A percentile compares a stretch with the other conserved stretches of the same genome.
Conservation (phyloP, 495 filamentous ascomycete genomes). For the Xylaria acuta region DNA sequence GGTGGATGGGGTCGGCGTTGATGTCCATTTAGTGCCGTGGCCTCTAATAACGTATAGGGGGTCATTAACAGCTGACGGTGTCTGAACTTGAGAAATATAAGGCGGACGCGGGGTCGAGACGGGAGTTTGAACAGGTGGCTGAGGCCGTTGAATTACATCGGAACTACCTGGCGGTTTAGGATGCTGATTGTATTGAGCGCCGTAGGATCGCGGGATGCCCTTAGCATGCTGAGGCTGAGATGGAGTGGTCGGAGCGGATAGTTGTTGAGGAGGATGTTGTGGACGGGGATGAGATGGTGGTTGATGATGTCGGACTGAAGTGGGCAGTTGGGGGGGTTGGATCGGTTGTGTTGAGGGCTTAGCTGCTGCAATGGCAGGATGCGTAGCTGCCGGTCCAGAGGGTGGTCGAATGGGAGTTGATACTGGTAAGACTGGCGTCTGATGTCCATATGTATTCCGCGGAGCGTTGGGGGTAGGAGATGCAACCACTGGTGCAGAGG, state of each 20-base stretch:
- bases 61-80: conserved; percentile 24
- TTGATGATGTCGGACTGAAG: conserved; percentile 30
- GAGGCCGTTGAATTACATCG: conserved; percentile 32
- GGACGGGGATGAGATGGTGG: conserved; percentile 5
- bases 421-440: conserved; percentile 28
- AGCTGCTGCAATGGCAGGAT: conserved; percentile 26
- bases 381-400: conserved; percentile 32
- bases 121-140: conserved; percentile 36
- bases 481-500: conserved; percentile 30
- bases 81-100: conserved; percentile 31
- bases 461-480: conserved; percentile 32
- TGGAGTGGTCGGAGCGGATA: conserved; percentile 35
- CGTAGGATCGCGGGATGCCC: conserved; percentile 41
- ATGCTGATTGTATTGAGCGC: conserved; percentile 50
- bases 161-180: conserved; percentile 39
- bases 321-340: conserved; percentile 34
- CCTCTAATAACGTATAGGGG: conserved; percentile 41
- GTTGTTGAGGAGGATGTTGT: conserved; percentile 32
- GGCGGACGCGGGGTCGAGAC: conserved; percentile 23
- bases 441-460: conserved; percentile 31
- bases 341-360: conserved; percentile 34
- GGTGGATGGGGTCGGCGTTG: conserved; percentile 53
- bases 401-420: conserved; percentile 41
- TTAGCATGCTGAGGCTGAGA: conserved; percentile 42
- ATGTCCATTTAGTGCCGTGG: conserved; percentile 57